phyloP scores from a whole-genome alignment of 2,329 filamentous ascomycete genomes.

The Hypoxylon sp. region DNA sequence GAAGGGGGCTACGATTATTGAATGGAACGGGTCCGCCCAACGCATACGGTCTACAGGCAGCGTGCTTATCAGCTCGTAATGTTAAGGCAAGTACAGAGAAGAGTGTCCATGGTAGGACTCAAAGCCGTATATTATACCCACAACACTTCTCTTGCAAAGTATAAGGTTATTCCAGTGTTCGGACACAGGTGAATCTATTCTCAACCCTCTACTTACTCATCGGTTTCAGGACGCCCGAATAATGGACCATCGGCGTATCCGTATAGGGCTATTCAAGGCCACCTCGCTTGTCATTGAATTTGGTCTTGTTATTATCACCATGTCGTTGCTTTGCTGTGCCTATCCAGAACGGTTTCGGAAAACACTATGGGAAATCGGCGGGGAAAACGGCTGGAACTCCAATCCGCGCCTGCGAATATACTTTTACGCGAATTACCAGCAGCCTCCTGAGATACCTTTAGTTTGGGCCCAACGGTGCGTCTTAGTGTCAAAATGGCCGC shows the following conservation, averaged over 20 bases:
- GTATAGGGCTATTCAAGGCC: not conserved
- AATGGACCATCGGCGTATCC: conserved; percentile 6
- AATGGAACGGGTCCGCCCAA: not conserved
- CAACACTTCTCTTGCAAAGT: not conserved
- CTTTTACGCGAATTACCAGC: conserved; percentile 46
- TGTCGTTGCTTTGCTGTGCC: conserved; percentile 35
- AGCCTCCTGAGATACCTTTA: conserved; percentile 38
- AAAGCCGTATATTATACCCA: not conserved
- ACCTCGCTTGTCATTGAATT: conserved; percentile 8
- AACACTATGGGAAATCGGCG: conserved; percentile 40
- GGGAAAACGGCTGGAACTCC: conserved; percentile 46
- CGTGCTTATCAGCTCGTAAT: not conserved
- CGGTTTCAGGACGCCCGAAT: not conserved
- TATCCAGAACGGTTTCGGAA: conserved; percentile 36
- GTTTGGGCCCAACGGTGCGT: conserved; percentile 41
- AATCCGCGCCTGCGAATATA: conserved; percentile 45
- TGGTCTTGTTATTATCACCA: conserved; percentile 17
- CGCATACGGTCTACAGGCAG: not conserved
- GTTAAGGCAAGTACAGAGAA: not conserved
- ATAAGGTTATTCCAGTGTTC: not conserved
- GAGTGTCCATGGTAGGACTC: not conserved
- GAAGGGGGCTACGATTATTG: not conserved
- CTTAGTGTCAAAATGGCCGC: not conserved
- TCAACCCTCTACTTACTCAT: not conserved
- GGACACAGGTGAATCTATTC: not conserved